A percentile compares a stretch with the other conserved stretches of the same genome.
Evolutionary conservation across 371 early-diverging fungal species (phyloP).

Genomic region (Mortierella sp.): DNA sequence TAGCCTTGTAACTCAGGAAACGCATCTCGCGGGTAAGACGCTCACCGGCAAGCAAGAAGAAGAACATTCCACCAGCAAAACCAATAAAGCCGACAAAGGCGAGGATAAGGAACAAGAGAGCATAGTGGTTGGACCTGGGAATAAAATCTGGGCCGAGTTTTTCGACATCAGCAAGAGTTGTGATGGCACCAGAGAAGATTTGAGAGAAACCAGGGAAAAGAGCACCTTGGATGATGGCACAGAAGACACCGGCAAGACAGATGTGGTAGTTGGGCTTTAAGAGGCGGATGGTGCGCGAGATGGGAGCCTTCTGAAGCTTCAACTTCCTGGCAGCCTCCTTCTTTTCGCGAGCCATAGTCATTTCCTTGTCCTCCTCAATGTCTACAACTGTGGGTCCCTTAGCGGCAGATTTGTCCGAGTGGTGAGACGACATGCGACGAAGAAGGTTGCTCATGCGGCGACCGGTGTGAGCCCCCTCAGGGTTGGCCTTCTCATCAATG

Average conservation of each 20-base stretch:
- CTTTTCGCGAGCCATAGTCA: slow-evolving; percentile 42
- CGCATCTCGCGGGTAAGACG: slow-evolving; percentile 53
- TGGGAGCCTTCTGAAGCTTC: slow-evolving; percentile 66
- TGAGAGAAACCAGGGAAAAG: slow-evolving; percentile 80
- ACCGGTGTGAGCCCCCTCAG: slow-evolving; percentile 38
- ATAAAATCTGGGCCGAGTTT: slow-evolving; percentile 51
- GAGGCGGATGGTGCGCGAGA: slow-evolving; percentile 58
- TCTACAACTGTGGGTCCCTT: slow-evolving; percentile 19
- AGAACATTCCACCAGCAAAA: slow-evolving; percentile 41
- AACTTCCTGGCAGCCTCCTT: slow-evolving; percentile 62
- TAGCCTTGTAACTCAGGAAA: slow-evolving; percentile 55
- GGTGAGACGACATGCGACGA: slow-evolving; percentile 55
- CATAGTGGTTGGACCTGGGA: slow-evolving; percentile 42
- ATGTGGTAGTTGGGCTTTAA: slow-evolving; percentile 53
- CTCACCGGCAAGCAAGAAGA: slow-evolving; percentile 48
- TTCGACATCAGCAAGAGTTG: slow-evolving; percentile 17
- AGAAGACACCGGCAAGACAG: slow-evolving; percentile 58
- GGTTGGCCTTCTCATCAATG: slow-evolving; percentile 34
- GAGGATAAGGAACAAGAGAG: slow-evolving; percentile 80
- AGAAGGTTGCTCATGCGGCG: slow-evolving; percentile 37
- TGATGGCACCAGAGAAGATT: slow-evolving; percentile 59
- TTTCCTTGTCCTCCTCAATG: slow-evolving; percentile 31
- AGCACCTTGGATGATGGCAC: slow-evolving; percentile 66
- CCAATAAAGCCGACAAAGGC: slow-evolving; percentile 84
- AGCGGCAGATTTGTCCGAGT: slow-evolving; percentile 43